phyloP scores from a whole-genome alignment of 495 filamentous ascomycete genomes.

The Penicillium egyptiacum region DNA sequence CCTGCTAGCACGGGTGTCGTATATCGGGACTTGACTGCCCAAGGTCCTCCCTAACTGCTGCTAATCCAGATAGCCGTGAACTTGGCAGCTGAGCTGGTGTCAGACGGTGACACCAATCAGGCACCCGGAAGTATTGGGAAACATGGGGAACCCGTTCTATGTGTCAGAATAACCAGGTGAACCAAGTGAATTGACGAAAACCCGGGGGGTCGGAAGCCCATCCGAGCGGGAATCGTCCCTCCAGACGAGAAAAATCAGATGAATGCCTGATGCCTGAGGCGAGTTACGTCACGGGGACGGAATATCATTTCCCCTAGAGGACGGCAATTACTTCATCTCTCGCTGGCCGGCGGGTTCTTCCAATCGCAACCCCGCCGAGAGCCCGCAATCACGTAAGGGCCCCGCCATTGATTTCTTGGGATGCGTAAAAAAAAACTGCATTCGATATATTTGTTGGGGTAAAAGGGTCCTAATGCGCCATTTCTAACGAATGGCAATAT shows the following conservation, averaged over 20 bases:
- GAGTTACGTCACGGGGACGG: constrained; percentile 8
- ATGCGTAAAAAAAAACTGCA: constrained; percentile 14
- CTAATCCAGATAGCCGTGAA: neutral
- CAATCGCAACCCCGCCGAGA: constrained; percentile 29
- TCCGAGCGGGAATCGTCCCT: neutral
- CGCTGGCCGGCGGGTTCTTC: constrained; percentile 25
- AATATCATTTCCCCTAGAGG: constrained; percentile 6
- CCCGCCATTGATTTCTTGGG: constrained; percentile 16
- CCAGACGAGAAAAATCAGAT: neutral
- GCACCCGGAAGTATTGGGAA: neutral
- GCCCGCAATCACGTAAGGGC: constrained; percentile 30
- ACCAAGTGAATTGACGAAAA: neutral
- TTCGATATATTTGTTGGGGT: constrained; percentile 7
- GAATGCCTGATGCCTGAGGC: constrained; percentile 3
- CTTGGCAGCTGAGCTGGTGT: constrained; percentile 3
- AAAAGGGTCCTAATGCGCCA: constrained; percentile 1
- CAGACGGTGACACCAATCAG: neutral
- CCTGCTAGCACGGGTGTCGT: neutral
- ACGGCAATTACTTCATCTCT: constrained; percentile 22
- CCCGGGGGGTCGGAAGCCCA: neutral
- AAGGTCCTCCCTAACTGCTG: neutral
- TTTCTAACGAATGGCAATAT: constrained; percentile 8
- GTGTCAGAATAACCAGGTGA: neutral
- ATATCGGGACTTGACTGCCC: constrained; percentile 4
- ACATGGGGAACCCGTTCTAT: neutral